These are phyloP conservation scores for Cadophora gregata DNA, from an alignment of 2,329 filamentous ascomycete species.

Conservation along the genomic window DNA sequence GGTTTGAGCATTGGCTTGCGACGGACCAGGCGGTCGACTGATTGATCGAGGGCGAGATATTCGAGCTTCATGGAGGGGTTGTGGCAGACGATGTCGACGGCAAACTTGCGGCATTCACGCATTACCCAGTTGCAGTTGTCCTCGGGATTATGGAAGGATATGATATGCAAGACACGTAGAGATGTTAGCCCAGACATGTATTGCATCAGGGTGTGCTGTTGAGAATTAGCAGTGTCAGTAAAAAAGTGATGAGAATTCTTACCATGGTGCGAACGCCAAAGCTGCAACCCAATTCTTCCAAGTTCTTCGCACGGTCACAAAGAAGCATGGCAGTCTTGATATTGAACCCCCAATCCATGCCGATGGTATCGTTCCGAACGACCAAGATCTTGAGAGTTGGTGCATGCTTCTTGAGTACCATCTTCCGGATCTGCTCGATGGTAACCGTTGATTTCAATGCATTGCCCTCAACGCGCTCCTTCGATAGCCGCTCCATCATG, in stretches of 20 bases:
- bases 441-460: slow-evolving; percentile 55
- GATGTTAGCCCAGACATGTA: slow-evolving; percentile 53
- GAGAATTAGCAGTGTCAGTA: slow-evolving; percentile 11
- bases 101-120: slow-evolving; percentile 62
- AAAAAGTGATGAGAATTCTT: slow-evolving; percentile 42
- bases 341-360: slow-evolving; percentile 62
- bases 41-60: slow-evolving; percentile 60
- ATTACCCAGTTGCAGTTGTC: slow-evolving; percentile 63
- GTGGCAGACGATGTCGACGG: slow-evolving; percentile 63
- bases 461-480: slow-evolving; percentile 59
- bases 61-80: slow-evolving; percentile 61
- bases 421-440: slow-evolving; percentile 63
- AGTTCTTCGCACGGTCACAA: slow-evolving; percentile 53
- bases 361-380: slow-evolving; percentile 60
- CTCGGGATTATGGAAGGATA: slow-evolving; percentile 60
- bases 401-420: slow-evolving; percentile 64
- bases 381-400: slow-evolving; percentile 59
- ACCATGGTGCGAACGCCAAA: slow-evolving; percentile 62
- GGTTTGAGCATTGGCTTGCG: slow-evolving; percentile 38
- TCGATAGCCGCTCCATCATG: slow-evolving; percentile 59
- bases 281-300: slow-evolving; percentile 62
- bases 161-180: slow-evolving; percentile 61
- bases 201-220: slow-evolving; percentile 63
- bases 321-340: slow-evolving; percentile 60
- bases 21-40: slow-evolving; percentile 54